These are phyloP conservation scores for Pythium aphanidermatum DNA, from an alignment of 352 stramenopile species.

Conservation along the genomic window DNA sequence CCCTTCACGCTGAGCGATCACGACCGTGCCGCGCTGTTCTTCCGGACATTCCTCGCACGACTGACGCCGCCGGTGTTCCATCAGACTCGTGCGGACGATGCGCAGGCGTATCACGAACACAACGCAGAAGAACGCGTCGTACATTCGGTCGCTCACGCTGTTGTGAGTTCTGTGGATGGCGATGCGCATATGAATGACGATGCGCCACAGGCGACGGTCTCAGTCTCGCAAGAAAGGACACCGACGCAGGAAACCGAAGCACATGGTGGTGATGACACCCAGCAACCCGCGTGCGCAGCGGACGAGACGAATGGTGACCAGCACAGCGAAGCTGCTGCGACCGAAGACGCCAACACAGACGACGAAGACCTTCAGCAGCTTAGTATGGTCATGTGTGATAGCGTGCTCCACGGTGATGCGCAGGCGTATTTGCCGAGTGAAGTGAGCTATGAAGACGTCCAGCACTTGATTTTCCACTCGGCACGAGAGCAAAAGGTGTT, in stretches of 20 bases:
- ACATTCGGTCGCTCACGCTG: conserved; percentile 1
- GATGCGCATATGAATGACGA: conserved; percentile 32
- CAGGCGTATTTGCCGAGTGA: conserved; percentile 26
- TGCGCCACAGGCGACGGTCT: not conserved
- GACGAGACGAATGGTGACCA: conserved; percentile 9
- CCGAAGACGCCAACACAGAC: conserved; percentile 69
- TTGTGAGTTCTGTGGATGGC: conserved; percentile 6
- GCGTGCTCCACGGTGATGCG: conserved; percentile 12
- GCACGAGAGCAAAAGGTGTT: conserved; percentile 41
- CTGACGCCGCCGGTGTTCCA: conserved; percentile 18
- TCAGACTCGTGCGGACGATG: conserved; percentile 9
- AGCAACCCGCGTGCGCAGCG: conserved; percentile 6
- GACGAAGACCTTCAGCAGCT: conserved; percentile 72
- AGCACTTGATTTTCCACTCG: conserved; percentile 50
- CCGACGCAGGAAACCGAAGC: conserved; percentile 10
- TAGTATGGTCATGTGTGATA: conserved; percentile 49
- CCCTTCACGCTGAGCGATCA: conserved; percentile 21
- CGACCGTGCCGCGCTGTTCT: conserved; percentile 20
- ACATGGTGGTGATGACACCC: not conserved
- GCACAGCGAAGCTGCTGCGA: conserved; percentile 17
- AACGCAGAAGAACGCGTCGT: not conserved
- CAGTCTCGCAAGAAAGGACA: conserved; percentile 14
- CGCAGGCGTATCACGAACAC: not conserved
- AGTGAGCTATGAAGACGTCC: conserved; percentile 57
- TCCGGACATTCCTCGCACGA: conserved; percentile 15